Percentiles rank a stretch among this genome's conserved stretches.
Evolutionary conservation across 2,329 filamentous ascomycete species (phyloP).

Genomic region (Phaeophleospora eucalypticola): DNA sequence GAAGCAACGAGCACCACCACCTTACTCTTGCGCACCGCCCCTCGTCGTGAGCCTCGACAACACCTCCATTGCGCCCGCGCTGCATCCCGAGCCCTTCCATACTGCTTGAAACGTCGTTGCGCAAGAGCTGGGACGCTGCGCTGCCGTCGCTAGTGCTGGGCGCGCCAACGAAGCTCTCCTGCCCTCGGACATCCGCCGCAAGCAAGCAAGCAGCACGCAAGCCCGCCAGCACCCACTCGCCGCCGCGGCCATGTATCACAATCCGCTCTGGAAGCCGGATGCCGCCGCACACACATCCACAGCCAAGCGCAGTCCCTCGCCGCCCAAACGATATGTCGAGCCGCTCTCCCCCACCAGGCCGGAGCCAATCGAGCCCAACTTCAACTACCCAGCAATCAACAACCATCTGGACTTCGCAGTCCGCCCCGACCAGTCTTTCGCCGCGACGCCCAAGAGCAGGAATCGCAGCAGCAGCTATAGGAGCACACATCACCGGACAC

Average conservation of each 20-base stretch:
- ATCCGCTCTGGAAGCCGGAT: slow-evolving; percentile 29
- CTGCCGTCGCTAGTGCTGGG: background rate
- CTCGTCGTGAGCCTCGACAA: background rate
- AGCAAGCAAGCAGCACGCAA: slow-evolving; percentile 1
- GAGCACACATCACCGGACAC: slow-evolving; percentile 27
- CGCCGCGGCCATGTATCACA: slow-evolving; percentile 17
- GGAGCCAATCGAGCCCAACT: slow-evolving; percentile 30
- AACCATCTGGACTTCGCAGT: slow-evolving; percentile 22
- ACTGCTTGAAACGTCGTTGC: background rate
- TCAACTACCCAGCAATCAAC: slow-evolving; percentile 33
- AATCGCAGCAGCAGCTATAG: slow-evolving; percentile 18
- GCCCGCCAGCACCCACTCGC: slow-evolving; percentile 1
- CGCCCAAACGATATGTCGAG: slow-evolving; percentile 32
- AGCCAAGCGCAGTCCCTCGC: slow-evolving; percentile 31
- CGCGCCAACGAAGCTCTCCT: background rate
- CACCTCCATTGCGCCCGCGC: background rate
- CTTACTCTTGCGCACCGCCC: background rate
- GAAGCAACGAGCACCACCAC: background rate
- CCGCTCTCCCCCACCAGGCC: slow-evolving; percentile 33
- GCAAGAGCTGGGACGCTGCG: background rate
- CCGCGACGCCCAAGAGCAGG: slow-evolving; percentile 18
- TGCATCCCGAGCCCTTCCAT: background rate
- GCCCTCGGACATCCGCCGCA: background rate
- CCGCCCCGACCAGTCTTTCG: slow-evolving; percentile 17
- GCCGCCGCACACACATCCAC: slow-evolving; percentile 4